These are phyloP conservation scores for Tylopilus felleus DNA, from an alignment of 768 basidiomycete species.

Conservation along the genomic window DNA sequence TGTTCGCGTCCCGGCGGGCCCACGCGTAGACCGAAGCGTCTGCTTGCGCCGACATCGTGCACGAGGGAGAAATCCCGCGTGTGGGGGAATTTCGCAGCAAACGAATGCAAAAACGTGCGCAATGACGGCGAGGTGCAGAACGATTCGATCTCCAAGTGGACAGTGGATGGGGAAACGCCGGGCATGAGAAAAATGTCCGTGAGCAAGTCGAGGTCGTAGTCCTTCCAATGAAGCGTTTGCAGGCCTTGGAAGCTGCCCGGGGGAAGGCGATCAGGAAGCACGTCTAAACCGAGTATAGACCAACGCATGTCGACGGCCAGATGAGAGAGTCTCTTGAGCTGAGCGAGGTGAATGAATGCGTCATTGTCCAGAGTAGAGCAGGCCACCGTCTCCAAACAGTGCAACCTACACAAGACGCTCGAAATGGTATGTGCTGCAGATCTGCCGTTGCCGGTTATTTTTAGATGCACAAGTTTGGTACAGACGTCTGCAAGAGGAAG, in stretches of 20 bases:
- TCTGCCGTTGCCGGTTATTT: conserved; percentile 22
- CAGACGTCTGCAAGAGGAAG: conserved; percentile 15
- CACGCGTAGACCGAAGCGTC: conserved; percentile 20
- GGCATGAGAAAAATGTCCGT: conserved; percentile 22
- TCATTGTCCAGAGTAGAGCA: conserved; percentile 23
- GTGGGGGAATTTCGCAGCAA: conserved; percentile 10
- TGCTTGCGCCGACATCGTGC: conserved; percentile 15
- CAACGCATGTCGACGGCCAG: conserved; percentile 24
- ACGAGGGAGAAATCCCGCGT: conserved; percentile 21
- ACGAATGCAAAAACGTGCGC: conserved; percentile 11
- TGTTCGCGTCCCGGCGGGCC: conserved; percentile 19
- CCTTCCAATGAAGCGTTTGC: conserved; percentile 22
- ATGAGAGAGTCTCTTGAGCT: conserved; percentile 18
- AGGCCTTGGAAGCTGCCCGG: conserved; percentile 13
- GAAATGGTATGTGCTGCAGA: conserved; percentile 13
- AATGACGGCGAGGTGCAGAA: conserved; percentile 20
- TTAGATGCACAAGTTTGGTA: conserved; percentile 17
- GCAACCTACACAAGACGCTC: conserved; percentile 10
- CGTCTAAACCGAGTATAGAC: conserved; percentile 14
- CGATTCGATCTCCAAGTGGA: conserved; percentile 21
- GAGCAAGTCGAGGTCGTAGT: conserved; percentile 15
- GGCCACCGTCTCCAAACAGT: conserved; percentile 10
- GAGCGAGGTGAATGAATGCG: conserved; percentile 22
- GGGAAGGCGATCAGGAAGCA: conserved; percentile 10
- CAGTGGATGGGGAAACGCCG: conserved; percentile 1